phyloP scores from a whole-genome alignment of 78 protist species.

The Bigelowiella natans region DNA sequence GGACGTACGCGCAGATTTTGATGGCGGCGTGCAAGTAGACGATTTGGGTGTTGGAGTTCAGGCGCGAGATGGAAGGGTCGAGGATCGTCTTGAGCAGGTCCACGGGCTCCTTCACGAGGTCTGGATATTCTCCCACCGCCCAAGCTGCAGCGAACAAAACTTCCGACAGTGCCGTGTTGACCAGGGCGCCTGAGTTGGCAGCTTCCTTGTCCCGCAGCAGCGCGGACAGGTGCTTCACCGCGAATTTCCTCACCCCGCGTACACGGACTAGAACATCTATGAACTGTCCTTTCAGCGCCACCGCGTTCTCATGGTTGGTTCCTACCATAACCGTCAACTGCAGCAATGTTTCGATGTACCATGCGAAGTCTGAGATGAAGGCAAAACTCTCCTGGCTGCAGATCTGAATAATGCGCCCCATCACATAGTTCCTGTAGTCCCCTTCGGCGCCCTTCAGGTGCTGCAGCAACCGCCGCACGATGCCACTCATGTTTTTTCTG shows the following conservation, averaged over 20 bases:
- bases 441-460: not conserved
- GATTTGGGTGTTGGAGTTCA: not conserved
- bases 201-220: not conserved
- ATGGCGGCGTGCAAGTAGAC: not conserved
- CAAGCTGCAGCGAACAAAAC: not conserved
- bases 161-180: not conserved
- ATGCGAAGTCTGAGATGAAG: not conserved
- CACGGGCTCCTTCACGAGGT: not conserved
- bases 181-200: not conserved
- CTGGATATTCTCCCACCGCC: not conserved
- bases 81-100: not conserved
- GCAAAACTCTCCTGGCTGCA: conserved; percentile 2
- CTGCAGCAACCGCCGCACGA: not conserved
- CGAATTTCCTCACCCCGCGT: not conserved
- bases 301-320: not conserved
- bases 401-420: not conserved
- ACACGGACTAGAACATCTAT: not conserved
- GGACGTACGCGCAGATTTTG: not conserved
- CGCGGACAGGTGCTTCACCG: not conserved
- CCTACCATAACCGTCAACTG: not conserved
- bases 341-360: not conserved
- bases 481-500: not conserved
- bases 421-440: not conserved
- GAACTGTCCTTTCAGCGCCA: not conserved
- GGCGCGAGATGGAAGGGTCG: not conserved